A percentile compares a stretch with the other conserved stretches of the same genome.
phyloP scores from a whole-genome alignment of 495 filamentous ascomycete genomes.

The Umbilicaria muhlenbergii region DNA sequence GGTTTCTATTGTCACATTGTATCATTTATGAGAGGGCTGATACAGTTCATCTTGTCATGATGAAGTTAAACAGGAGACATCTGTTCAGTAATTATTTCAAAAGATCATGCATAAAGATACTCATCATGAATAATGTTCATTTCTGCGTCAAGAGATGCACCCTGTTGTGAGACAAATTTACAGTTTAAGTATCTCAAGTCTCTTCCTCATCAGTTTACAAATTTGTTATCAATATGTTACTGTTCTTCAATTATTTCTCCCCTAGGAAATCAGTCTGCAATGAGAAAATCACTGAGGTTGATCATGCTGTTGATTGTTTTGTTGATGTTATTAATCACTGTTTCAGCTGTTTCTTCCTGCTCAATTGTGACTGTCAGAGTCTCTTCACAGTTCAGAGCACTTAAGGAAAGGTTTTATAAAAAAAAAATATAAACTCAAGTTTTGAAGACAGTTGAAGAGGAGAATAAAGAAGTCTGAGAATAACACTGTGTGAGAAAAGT shows the following conservation, averaged over 20 bases:
- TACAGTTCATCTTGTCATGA: too few relatives aligned
- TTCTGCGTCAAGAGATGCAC: slow-evolving; percentile 10
- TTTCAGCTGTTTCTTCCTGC: slow-evolving; percentile 11
- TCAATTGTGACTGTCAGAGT: slow-evolving; percentile 10
- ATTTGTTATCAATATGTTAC: slow-evolving; percentile 9
- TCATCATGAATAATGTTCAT: slow-evolving; percentile 3
- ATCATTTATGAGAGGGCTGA: too few relatives aligned
- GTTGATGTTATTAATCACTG: slow-evolving; percentile 4
- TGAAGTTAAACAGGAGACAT: too few relatives aligned
- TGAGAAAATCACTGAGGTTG: slow-evolving; percentile 1
- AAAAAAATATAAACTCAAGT: background rate
- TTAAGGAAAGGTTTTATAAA: slow-evolving; percentile 3
- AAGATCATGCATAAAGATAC: too few relatives aligned
- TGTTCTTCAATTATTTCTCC: slow-evolving; percentile 10
- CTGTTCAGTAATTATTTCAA: too few relatives aligned
- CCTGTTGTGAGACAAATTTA: slow-evolving; percentile 12
- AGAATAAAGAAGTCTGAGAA: background rate
- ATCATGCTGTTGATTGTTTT: slow-evolving; percentile 6
- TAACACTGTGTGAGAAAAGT: background rate
- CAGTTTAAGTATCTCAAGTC: slow-evolving; percentile 9
- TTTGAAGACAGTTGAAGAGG: background rate
- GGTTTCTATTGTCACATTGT: too few relatives aligned
- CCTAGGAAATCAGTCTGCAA: slow-evolving; percentile 6
- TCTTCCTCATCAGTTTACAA: slow-evolving; percentile 12
- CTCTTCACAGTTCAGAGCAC: slow-evolving; percentile 13